A percentile compares a stretch with the other conserved stretches of the same genome.
These are phyloP conservation scores for Hibiscus syriacus DNA, from an alignment of 345 rosid genomes.

Conservation along the genomic window DNA sequence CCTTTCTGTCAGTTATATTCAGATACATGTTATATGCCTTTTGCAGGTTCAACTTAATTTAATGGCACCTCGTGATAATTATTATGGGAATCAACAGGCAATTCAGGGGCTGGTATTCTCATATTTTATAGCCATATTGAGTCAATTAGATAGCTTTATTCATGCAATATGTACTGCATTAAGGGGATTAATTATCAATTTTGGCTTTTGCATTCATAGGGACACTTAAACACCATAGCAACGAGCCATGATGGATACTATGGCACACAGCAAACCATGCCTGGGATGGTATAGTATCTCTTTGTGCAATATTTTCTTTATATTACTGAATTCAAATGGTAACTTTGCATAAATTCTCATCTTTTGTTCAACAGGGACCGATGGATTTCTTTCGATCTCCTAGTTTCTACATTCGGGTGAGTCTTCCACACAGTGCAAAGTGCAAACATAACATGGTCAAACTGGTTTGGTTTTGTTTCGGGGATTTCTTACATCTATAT, in stretches of 20 bases:
- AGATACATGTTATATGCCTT: constrained; percentile 11
- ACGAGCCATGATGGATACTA: constrained; percentile 53
- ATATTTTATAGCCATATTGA: not conserved
- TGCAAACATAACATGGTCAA: not conserved
- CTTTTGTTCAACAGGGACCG: constrained; percentile 40
- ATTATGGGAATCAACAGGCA: constrained; percentile 44
- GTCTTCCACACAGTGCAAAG: constrained; percentile 12
- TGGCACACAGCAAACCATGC: constrained; percentile 46
- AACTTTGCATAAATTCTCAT: not conserved
- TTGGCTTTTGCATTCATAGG: constrained; percentile 28
- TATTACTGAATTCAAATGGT: not conserved
- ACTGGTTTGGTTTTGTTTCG: not conserved
- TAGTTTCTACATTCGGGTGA: constrained; percentile 56
- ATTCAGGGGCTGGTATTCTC: constrained; percentile 52
- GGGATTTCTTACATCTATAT: not conserved
- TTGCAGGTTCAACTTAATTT: constrained; percentile 55
- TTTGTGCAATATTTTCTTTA: not conserved
- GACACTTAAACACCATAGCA: constrained; percentile 50
- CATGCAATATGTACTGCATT: not conserved
- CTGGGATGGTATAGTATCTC: constrained; percentile 38
- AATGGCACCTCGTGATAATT: constrained; percentile 54
- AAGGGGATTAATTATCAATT: not conserved
- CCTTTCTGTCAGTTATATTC: not conserved
- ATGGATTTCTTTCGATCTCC: constrained; percentile 77
- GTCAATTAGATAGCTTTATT: not conserved